A percentile compares a stretch with the other conserved stretches of the same genome.
Evolutionary conservation across 2,329 filamentous ascomycete genomes (phyloP).

Genomic region (Fusarium oxysporum): DNA sequence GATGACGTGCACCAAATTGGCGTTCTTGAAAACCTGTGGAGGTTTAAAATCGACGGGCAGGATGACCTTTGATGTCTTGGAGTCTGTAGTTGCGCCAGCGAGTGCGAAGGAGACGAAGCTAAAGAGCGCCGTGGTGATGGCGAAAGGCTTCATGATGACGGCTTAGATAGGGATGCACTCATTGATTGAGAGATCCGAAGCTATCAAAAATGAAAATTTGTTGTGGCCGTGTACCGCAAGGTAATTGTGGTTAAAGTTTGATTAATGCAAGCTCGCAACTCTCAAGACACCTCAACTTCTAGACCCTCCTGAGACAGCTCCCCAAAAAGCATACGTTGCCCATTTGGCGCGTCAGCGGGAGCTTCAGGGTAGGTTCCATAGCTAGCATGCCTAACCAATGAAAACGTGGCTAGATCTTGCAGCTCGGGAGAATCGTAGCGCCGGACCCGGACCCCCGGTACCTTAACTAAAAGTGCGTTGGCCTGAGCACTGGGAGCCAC

Average conservation of each 20-base stretch:
- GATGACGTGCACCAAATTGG: slow-evolving; percentile 88
- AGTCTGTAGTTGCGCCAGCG: slow-evolving; percentile 51
- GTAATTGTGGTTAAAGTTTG: slow-evolving; percentile 19
- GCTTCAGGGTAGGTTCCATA: slow-evolving; percentile 41
- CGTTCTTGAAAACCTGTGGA: slow-evolving; percentile 92
- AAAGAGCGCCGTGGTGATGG: slow-evolving; percentile 68
- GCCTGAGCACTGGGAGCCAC: not conserved
- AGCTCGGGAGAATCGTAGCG: slow-evolving; percentile 40
- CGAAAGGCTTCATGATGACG: slow-evolving; percentile 55
- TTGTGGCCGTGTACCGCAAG: slow-evolving; percentile 22
- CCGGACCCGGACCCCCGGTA: slow-evolving; percentile 28
- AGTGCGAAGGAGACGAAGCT: slow-evolving; percentile 66
- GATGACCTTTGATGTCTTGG: slow-evolving; percentile 67
- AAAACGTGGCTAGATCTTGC: slow-evolving; percentile 13
- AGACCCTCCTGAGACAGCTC: slow-evolving; percentile 45
- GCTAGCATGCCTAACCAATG: slow-evolving; percentile 43
- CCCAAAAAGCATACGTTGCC: slow-evolving; percentile 53
- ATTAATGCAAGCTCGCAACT: slow-evolving; percentile 37
- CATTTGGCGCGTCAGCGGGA: slow-evolving; percentile 47
- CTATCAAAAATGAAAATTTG: slow-evolving; percentile 22
- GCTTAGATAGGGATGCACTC: slow-evolving; percentile 45
- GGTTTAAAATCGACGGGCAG: slow-evolving; percentile 80
- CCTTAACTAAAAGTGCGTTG: not conserved
- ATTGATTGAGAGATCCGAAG: slow-evolving; percentile 50
- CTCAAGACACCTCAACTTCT: slow-evolving; percentile 39